phyloP scores from a whole-genome alignment of 345 rosid species.

The Mallotus nudiflorus region DNA sequence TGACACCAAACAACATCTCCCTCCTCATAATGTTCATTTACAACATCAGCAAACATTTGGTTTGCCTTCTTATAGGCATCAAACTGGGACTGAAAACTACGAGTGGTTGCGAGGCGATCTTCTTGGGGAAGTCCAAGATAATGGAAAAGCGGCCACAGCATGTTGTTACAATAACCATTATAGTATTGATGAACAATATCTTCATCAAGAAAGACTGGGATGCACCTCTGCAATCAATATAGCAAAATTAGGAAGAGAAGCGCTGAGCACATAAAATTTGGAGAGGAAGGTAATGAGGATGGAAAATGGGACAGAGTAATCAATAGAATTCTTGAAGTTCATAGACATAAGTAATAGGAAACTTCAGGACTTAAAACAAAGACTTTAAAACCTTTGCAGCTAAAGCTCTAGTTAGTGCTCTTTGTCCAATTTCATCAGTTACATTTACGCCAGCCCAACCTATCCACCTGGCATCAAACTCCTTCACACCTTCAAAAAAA shows the following conservation, averaged over 20 bases:
- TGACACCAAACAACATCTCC: slow-evolving; percentile 72
- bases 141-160: slow-evolving; percentile 63
- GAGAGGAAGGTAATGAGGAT: neutral
- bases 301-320: neutral
- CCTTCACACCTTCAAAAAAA: slow-evolving; percentile 48
- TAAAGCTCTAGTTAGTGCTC: slow-evolving; percentile 45
- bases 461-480: slow-evolving; percentile 63
- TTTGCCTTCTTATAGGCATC: slow-evolving; percentile 63
- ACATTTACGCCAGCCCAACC: slow-evolving; percentile 74
- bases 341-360: neutral
- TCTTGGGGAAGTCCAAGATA: slow-evolving; percentile 64
- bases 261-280: neutral
- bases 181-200: slow-evolving; percentile 55
- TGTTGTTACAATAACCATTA: slow-evolving; percentile 63
- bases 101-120: slow-evolving; percentile 59
- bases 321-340: neutral
- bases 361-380: slow-evolving; percentile 11
- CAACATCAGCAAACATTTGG: slow-evolving; percentile 62
- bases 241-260: slow-evolving; percentile 10
- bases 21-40: slow-evolving; percentile 44
- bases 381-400: slow-evolving; percentile 49
- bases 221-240: slow-evolving; percentile 49
- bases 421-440: slow-evolving; percentile 52
- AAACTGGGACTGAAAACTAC: slow-evolving; percentile 60
- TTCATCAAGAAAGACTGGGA: slow-evolving; percentile 62